Evolutionary conservation across 176 grass and related monocot genomes (phyloP).

Genomic region (Cymbopogon citratus): DNA sequence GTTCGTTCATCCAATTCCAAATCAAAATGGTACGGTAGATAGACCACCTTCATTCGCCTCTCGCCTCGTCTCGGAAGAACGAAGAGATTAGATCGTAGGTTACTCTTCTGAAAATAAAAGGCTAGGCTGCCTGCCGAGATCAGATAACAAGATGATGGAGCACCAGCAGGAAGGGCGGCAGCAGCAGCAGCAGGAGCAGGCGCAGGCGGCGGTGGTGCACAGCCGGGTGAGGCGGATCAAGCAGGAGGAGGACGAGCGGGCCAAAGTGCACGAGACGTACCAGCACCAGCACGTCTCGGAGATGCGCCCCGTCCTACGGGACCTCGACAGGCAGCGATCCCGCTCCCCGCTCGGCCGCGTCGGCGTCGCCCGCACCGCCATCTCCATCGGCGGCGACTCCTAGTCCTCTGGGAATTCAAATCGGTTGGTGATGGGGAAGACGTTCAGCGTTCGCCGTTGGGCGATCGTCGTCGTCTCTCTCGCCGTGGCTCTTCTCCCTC

Average conservation of each 20-base stretch:
- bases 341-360: conserved; percentile 47
- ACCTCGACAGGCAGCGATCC: conserved; percentile 30
- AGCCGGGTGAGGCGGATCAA: conserved; percentile 69
- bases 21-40: background rate
- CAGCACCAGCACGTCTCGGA: conserved; percentile 33
- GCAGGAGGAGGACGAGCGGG: conserved; percentile 56
- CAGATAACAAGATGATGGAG: conserved; percentile 28
- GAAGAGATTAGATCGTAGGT: background rate
- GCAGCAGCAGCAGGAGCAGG: background rate
- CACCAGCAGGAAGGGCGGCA: background rate
- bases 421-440: background rate
- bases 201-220: conserved; percentile 25
- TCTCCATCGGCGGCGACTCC: conserved; percentile 51
- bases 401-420: background rate
- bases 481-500: background rate
- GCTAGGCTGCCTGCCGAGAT: too few species aligned
- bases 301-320: conserved; percentile 34
- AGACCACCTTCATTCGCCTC: background rate
- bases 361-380: conserved; percentile 24
- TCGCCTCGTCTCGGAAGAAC: background rate
- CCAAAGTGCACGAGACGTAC: conserved; percentile 42
- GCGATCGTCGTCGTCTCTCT: background rate
- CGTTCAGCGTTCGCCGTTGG: background rate
- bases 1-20: background rate
- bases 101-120: background rate